Base-by-base conservation (phyloP, 1,284 basidiomycete species). In the Leccinum insigne region DNA sequence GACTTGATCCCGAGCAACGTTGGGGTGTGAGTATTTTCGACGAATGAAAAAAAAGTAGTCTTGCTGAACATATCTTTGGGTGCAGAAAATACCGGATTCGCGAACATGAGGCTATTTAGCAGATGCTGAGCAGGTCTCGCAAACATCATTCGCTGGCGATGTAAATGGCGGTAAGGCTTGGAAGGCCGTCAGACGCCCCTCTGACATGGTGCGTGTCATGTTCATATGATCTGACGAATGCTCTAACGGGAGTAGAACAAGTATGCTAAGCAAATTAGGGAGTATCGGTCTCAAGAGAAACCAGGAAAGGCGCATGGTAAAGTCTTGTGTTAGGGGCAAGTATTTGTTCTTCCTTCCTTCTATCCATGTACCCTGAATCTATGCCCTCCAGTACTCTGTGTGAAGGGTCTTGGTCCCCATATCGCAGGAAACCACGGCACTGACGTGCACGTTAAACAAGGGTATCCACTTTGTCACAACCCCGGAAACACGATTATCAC, bases 391-490 rank as follows among this genome's bases (percentile, higher is more conserved):
- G 94, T 97, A n/a, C 75, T 93, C 29, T 89, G 89, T n/a, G 82
- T 95, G 64, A 90, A 86, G 72, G 84, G 83, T 54, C 80, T 96
- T 26, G 66, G 79, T 96, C 29, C 94, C 95, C 2, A 70, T 97
- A 11, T 95, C 95, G 0, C 79, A 80, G 16, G 83, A 92, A 69
- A 80, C 86, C 0, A 96, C 96, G 0, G 83, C 81, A 42, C 84
- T 98, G 70, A 91, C 90, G n/a, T 94, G 94, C 75, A 95, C 94
- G 0, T 82, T 99, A 66, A 97, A 98, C 80, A 99, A 99, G 71
- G 96, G 96, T 8, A 95, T 98, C 66, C 96, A 99, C 78, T 96
- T 92, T 70, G 97, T 99, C 64, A 94, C 94, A 5, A 98, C 96
- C 1, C 95, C 94, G 0, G 93, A 94, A 71, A 85, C 84, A 54